Base-by-base conservation (phyloP, 2,329 filamentous ascomycete species). In the Aspergillus persii region DNA sequence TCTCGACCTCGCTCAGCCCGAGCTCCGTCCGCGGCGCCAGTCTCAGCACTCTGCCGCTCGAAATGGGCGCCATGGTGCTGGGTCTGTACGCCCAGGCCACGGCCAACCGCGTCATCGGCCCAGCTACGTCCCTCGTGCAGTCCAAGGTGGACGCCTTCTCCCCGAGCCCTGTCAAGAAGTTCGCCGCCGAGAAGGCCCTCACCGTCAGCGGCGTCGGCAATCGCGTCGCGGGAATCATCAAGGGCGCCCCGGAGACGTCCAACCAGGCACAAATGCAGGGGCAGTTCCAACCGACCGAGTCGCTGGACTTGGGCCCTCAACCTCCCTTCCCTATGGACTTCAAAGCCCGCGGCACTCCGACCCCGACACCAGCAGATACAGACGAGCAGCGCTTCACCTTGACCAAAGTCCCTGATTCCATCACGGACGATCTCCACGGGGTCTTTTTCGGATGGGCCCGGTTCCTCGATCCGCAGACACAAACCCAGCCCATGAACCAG, bases 361-460 rank as follows among this genome's bases (percentile, higher is more conserved):
- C 26, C 75, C 78, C 0, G 80, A 80, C 0, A 66, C 72, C 41
- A 76, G 77, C 12, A 68, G 66, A 3, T 2, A 83, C 84, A 69
- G 67, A 7, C 0, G 74, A 82, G 2, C 83, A 85, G 0, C 85
- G 83, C 0, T 81, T 85, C 0, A 86, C 83, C 59, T 71, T 90
- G 2, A 66, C 67, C 0, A 80, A 78, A 8, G 76, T 88, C 0
- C 77, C 84, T 0, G 81, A 83, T 29, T 78, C 83, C 36, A 70
- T 88, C 46, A 76, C 79, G 26, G 74, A 83, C 61, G 80, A 83
- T 3, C 77, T 90, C 53, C 74, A 77, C 11, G 88, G 88, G 0
- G 80, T 87, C 6, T 90, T 87, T 66, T 85, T 88, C 44, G 87
- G 85, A 3, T 90, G 88, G 87, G 83, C 81, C 0, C 74, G 80